Percentiles rank a stretch among this genome's conserved stretches.
These are phyloP conservation scores for Rhexocercosporidium sp. DNA, from an alignment of 2,329 filamentous ascomycete genomes.

Conservation along the genomic window DNA sequence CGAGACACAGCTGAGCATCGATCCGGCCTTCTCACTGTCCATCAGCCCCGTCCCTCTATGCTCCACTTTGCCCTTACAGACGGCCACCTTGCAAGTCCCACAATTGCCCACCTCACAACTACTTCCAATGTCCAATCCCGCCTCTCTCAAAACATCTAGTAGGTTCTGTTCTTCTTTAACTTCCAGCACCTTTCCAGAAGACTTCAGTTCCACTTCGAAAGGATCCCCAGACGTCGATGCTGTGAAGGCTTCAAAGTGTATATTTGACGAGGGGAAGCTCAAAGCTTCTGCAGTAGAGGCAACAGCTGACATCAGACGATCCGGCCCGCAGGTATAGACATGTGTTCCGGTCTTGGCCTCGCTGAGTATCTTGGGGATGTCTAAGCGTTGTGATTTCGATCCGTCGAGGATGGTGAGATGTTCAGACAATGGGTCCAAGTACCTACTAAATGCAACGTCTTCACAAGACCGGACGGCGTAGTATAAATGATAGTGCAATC, in stretches of 20 bases:
- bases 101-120: slow-evolving; percentile 50
- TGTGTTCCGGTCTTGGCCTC: slow-evolving; percentile 56
- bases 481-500: slow-evolving; percentile 57
- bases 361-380: slow-evolving; percentile 53
- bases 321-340: slow-evolving; percentile 65
- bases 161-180: slow-evolving; percentile 49
- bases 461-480: slow-evolving; percentile 57
- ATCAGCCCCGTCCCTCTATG: slow-evolving; percentile 46
- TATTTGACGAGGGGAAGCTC: slow-evolving; percentile 52
- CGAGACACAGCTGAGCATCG: slow-evolving; percentile 30
- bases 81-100: slow-evolving; percentile 47
- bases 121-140: slow-evolving; percentile 46
- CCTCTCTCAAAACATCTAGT: slow-evolving; percentile 47
- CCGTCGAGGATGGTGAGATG: slow-evolving; percentile 58
- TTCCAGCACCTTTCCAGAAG: slow-evolving; percentile 47
- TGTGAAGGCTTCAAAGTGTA: slow-evolving; percentile 65
- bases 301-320: slow-evolving; percentile 59
- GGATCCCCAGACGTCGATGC: slow-evolving; percentile 60
- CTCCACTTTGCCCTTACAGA: slow-evolving; percentile 45
- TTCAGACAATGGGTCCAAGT: slow-evolving; percentile 48
- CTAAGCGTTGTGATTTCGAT: slow-evolving; percentile 54
- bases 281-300: slow-evolving; percentile 46
- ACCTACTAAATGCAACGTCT: slow-evolving; percentile 58
- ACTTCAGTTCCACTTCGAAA: slow-evolving; percentile 60
- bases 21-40: slow-evolving; percentile 41